These are phyloP conservation scores for Fusarium abutilonis DNA, from an alignment of 2,329 filamentous ascomycete genomes.

Conservation along the genomic window DNA sequence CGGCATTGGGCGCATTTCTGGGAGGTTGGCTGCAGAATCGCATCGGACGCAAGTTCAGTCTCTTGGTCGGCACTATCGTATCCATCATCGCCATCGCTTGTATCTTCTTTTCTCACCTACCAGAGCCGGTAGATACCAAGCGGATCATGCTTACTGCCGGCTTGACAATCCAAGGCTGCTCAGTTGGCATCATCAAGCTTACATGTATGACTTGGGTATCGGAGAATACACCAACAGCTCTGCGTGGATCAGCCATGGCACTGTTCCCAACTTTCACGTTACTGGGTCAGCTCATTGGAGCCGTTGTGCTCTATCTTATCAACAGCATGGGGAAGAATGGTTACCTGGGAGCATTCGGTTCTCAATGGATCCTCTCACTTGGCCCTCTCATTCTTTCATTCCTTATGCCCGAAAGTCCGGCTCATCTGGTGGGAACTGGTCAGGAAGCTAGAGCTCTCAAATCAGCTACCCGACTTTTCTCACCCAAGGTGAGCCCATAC, in stretches of 20 bases:
- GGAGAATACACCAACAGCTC: slow-evolving; percentile 43
- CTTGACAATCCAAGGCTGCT: slow-evolving; percentile 42
- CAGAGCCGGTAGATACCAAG: slow-evolving; percentile 13
- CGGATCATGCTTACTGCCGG: slow-evolving; percentile 44
- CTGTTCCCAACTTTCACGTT: slow-evolving; percentile 45
- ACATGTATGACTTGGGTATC: slow-evolving; percentile 53
- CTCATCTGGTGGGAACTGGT: slow-evolving; percentile 35
- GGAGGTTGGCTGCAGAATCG: slow-evolving; percentile 46
- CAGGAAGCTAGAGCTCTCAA: slow-evolving; percentile 29
- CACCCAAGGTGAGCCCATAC: slow-evolving; percentile 30
- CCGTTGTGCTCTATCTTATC: slow-evolving; percentile 38
- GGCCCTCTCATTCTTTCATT: slow-evolving; percentile 39
- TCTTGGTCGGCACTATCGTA: slow-evolving; percentile 41
- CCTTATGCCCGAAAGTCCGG: slow-evolving; percentile 45
- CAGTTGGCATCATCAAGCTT: slow-evolving; percentile 43
- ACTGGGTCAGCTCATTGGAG: slow-evolving; percentile 43
- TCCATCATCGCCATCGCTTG: slow-evolving; percentile 39
- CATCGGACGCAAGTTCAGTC: slow-evolving; percentile 41
- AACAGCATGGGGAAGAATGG: slow-evolving; percentile 34
- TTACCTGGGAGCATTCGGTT: slow-evolving; percentile 43
- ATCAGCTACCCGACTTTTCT: slow-evolving; percentile 35
- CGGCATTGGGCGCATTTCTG: slow-evolving; percentile 40
- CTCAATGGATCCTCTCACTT: slow-evolving; percentile 39
- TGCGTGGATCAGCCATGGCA: slow-evolving; percentile 45
- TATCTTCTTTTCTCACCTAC: slow-evolving; percentile 46